phyloP scores from a whole-genome alignment of 352 stramenopile species.

The Phytophthora sojae region DNA sequence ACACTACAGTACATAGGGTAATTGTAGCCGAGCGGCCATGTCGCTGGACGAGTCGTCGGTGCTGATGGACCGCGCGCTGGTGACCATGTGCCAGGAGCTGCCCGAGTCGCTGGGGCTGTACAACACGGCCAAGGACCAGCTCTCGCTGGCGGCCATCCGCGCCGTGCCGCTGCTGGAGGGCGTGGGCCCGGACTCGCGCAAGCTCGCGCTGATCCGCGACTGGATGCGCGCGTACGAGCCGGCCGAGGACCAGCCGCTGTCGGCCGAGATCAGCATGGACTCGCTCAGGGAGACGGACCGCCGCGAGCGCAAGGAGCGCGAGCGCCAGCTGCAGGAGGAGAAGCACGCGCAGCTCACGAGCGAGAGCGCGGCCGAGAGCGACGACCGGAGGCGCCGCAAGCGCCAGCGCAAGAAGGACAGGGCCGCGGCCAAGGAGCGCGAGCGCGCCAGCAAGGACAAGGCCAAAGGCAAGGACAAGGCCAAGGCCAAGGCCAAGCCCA shows the following conservation, averaged over 20 bases:
- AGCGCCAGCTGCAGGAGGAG: slow-evolving; percentile 47
- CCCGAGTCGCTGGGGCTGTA: slow-evolving; percentile 83
- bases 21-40: slow-evolving; percentile 36
- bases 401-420: slow-evolving; percentile 36
- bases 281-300: slow-evolving; percentile 52
- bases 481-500: slow-evolving; percentile 12
- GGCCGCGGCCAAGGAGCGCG: slow-evolving; percentile 11
- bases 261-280: slow-evolving; percentile 66
- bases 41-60: slow-evolving; percentile 74
- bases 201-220: slow-evolving; percentile 70
- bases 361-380: slow-evolving; percentile 24
- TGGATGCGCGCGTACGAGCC: slow-evolving; percentile 79
- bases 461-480: slow-evolving; percentile 7
- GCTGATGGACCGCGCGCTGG: slow-evolving; percentile 78
- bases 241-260: slow-evolving; percentile 58
- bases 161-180: slow-evolving; percentile 62
- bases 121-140: slow-evolving; percentile 77
- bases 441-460: neutral
- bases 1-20: neutral
- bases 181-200: slow-evolving; percentile 61
- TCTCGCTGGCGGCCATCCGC: slow-evolving; percentile 66
- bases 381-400: slow-evolving; percentile 38
- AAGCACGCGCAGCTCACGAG: slow-evolving; percentile 51
- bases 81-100: slow-evolving; percentile 79
- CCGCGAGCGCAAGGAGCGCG: slow-evolving; percentile 59